Conservation (phyloP, 1,284 basidiomycete genomes). For the Naganishia liquefaciens region DNA sequence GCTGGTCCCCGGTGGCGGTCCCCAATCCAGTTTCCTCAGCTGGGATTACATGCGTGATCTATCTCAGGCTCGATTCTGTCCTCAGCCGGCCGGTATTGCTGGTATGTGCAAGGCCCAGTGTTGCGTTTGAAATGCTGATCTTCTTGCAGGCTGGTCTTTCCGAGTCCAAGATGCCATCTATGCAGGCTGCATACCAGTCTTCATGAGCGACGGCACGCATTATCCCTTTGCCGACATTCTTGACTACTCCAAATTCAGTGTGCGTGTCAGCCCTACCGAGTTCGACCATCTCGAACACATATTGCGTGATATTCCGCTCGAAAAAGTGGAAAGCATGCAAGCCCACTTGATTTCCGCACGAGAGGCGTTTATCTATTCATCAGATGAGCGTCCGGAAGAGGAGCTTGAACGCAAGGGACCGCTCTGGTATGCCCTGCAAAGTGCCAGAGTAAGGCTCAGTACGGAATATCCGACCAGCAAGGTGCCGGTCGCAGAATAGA, state of each 20-base stretch:
- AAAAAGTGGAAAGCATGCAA: slow-evolving; percentile 53
- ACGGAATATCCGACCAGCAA: slow-evolving; percentile 46
- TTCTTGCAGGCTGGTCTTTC: slow-evolving; percentile 51
- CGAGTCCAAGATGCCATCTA: slow-evolving; percentile 57
- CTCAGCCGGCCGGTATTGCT: slow-evolving; percentile 54
- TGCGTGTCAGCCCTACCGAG: slow-evolving; percentile 54
- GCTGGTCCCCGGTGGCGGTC: slow-evolving; percentile 46
- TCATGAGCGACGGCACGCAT: slow-evolving; percentile 54
- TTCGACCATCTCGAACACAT: slow-evolving; percentile 54
- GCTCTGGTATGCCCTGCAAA: slow-evolving; percentile 54
- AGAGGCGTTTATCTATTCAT: slow-evolving; percentile 56
- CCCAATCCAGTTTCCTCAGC: slow-evolving; percentile 43
- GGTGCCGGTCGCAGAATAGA: background rate
- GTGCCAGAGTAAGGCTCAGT: slow-evolving; percentile 51
- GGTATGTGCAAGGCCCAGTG: slow-evolving; percentile 37
- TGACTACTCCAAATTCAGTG: slow-evolving; percentile 55
- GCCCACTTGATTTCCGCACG: slow-evolving; percentile 53
- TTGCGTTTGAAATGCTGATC: background rate
- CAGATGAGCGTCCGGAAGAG: slow-evolving; percentile 48
- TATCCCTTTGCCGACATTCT: slow-evolving; percentile 55
- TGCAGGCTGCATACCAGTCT: slow-evolving; percentile 57
- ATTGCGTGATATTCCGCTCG: slow-evolving; percentile 49
- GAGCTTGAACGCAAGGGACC: slow-evolving; percentile 51
- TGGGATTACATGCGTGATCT: slow-evolving; percentile 55
- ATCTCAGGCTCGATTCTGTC: slow-evolving; percentile 53